Evolutionary conservation across 2,329 filamentous ascomycete species (phyloP), one percentile per base, ranked within the genome.

Genomic region (Diaporthe humulicola): DNA sequence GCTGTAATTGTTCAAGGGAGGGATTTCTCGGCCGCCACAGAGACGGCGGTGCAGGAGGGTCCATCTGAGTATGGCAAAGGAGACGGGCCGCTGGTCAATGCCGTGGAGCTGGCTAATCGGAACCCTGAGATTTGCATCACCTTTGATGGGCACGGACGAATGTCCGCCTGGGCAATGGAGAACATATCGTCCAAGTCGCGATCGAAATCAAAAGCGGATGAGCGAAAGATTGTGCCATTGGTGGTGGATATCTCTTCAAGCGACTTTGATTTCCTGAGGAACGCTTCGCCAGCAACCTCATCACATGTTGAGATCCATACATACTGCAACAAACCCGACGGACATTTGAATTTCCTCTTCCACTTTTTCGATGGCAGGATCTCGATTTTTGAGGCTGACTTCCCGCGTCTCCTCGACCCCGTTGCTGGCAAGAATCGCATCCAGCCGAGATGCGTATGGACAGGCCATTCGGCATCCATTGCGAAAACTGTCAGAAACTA

Each of bases 121-220:
- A 94, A 90, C 73, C 95, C 96, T 0, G 97, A 99, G 81, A 91
- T 99, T 3, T 97, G 95, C 78, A 88, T 98, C 33, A 92, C 96
- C 12, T 87, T 98, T 64, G 95, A 98, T 83, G 92, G 93, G n/a
- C 87, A 89, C 64, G 96, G 96, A 1, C 92, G 93, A 77, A 95
- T 98, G 93, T 95, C 94, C 54, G 95, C 95, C 0, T 98, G 96
- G 94, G 96, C 95, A 0, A 85, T 99, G 73, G 96, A 98, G 82
- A 96, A 96, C 80, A 90, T 98, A 28, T 93, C 93, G 48, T 92
- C 90, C 79, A 95, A 93, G 80, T 86, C 88, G 42, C 91, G 90
- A n/a, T 56, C 61, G 25, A 73, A 57, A 15, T 42, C 72, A n/a
- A 76, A 73, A 30, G 45, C 38, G 30, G 60, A 64, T 22, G 78